A percentile compares a stretch with the other conserved stretches of the same genome.
Evolutionary conservation across 306 rosid genomes (phyloP).

Genomic region (Vachellia pachyceras): DNA sequence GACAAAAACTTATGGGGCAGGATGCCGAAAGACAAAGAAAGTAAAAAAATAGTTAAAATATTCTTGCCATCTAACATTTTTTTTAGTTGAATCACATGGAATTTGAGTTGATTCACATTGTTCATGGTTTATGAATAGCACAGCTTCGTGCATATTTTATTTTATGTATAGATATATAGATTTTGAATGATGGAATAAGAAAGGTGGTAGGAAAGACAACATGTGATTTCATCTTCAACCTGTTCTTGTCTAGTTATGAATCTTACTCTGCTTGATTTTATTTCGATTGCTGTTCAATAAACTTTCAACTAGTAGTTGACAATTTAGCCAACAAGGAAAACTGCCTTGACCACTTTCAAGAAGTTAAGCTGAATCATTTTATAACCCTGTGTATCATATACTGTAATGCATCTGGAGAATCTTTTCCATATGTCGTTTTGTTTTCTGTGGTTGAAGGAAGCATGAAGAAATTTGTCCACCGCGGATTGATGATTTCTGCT

Average conservation of each 20-base stretch:
- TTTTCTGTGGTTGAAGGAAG: slow-evolving; percentile 48
- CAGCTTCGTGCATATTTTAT: no score
- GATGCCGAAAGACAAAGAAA: neutral
- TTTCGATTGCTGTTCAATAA: neutral
- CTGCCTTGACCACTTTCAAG: neutral
- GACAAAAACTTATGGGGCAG: neutral
- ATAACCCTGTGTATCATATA: neutral
- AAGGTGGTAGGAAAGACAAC: neutral
- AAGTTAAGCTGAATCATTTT: slow-evolving; percentile 9
- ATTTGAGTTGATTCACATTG: neutral
- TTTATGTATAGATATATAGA: no score
- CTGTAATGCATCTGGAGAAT: slow-evolving; percentile 12
- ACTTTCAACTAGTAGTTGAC: neutral
- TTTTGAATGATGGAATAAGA: neutral
- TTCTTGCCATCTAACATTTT: neutral
- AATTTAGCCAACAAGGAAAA: slow-evolving; percentile 10
- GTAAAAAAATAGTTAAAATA: neutral
- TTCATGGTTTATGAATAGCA: neutral
- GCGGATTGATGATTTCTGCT: slow-evolving; percentile 63
- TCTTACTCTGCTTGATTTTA: slow-evolving; percentile 15
- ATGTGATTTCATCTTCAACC: neutral
- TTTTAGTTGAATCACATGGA: no score
- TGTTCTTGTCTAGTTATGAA: neutral
- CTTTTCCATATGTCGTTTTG: neutral
- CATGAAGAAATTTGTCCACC: slow-evolving; percentile 75